These are phyloP conservation scores for Jatropha podagrica DNA, from an alignment of 441 rosid species.

Conservation along the genomic window DNA sequence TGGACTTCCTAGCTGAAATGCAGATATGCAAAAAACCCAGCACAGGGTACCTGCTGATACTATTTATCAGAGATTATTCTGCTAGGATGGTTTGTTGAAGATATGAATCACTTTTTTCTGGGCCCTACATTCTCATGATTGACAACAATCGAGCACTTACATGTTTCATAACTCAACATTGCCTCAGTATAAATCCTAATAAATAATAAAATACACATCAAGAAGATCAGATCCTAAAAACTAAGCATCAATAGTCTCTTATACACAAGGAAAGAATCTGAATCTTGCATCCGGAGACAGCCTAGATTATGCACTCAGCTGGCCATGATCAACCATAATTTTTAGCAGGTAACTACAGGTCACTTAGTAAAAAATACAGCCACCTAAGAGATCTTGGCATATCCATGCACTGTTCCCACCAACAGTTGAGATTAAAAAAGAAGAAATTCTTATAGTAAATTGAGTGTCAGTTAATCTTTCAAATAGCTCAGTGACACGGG, in stretches of 20 bases:
- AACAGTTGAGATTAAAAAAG: background rate
- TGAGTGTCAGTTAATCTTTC: background rate
- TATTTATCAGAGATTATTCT: background rate
- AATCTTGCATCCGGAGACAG: too few relatives aligned
- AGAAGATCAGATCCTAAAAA: too few relatives aligned
- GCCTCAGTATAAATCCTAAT: too few relatives aligned
- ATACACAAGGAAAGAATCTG: background rate
- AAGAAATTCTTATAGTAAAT: background rate
- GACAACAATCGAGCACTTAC: background rate
- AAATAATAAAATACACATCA: too few relatives aligned
- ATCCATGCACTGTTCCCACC: background rate
- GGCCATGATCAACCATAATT: background rate
- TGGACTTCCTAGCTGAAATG: background rate
- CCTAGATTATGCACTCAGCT: background rate
- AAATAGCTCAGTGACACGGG: background rate
- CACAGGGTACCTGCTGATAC: background rate
- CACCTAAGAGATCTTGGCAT: background rate
- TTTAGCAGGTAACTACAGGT: background rate
- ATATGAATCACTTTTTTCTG: background rate
- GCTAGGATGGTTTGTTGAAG: background rate
- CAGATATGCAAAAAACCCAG: background rate
- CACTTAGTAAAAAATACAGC: too few relatives aligned
- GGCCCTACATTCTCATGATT: background rate
- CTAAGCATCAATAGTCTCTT: too few relatives aligned
- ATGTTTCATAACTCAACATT: too few relatives aligned